Evolutionary conservation across 2,329 filamentous ascomycete species (phyloP).

Genomic region (Xylaria arbuscula): DNA sequence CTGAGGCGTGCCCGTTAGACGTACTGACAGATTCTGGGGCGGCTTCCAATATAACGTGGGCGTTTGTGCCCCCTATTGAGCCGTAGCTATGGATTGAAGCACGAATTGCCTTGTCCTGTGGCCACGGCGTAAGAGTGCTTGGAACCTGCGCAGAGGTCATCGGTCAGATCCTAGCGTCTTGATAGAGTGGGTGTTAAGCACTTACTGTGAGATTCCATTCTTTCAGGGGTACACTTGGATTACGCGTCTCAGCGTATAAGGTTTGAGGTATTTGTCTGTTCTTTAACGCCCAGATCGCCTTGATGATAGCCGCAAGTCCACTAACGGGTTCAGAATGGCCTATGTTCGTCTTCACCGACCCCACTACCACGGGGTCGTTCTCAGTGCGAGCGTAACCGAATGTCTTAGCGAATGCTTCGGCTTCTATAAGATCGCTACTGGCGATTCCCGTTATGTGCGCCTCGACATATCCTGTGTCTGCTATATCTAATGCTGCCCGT

Average conservation of each 20-base stretch:
- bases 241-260: constrained; percentile 34
- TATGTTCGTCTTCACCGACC: constrained; percentile 48
- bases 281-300: constrained; percentile 44
- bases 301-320: constrained; percentile 47
- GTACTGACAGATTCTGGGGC: not conserved
- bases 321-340: constrained; percentile 48
- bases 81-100: constrained; percentile 53
- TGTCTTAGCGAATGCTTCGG: constrained; percentile 27
- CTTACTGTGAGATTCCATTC: constrained; percentile 23
- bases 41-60: constrained; percentile 47
- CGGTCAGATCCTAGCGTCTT: not conserved
- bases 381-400: constrained; percentile 14
- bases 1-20: not conserved
- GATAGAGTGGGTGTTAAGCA: not conserved
- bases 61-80: constrained; percentile 52
- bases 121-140: constrained; percentile 22
- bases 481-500: constrained; percentile 45
- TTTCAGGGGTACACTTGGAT: constrained; percentile 28
- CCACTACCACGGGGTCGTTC: constrained; percentile 32
- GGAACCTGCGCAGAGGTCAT: constrained; percentile 12
- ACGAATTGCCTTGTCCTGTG: constrained; percentile 28
- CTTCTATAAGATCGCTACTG: constrained; percentile 46
- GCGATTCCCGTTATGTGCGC: constrained; percentile 47
- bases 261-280: constrained; percentile 44
- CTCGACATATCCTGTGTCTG: constrained; percentile 41